A percentile compares a stretch with the other conserved stretches of the same genome.
phyloP scores from a whole-genome alignment of 148 eudicot genomes.

The Rhododendron williamsianum region DNA sequence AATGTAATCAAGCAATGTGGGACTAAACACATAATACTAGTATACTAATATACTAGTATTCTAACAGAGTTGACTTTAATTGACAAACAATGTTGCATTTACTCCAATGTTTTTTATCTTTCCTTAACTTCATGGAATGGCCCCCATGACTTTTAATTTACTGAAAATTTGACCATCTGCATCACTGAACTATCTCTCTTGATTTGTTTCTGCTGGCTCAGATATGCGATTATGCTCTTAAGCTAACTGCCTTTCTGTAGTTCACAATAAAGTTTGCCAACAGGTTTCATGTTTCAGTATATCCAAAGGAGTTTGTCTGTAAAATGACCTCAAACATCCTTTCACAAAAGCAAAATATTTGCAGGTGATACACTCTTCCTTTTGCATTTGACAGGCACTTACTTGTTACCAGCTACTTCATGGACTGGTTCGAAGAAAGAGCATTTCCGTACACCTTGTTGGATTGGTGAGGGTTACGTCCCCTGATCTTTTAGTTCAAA shows the following conservation, averaged over 20 bases:
- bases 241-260: not conserved
- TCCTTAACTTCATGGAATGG: not conserved
- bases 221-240: not conserved
- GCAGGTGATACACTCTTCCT: not conserved
- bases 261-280: not conserved
- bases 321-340: not conserved
- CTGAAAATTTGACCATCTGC: not conserved
- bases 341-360: not conserved
- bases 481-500: not conserved
- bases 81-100: not conserved
- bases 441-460: constrained; percentile 59
- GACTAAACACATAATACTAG: too few relatives aligned
- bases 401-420: constrained; percentile 79
- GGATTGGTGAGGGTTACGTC: constrained; percentile 51
- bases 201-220: not conserved
- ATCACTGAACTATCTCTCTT: not conserved
- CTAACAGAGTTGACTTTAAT: not conserved
- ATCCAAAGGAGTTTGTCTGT: not conserved
- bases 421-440: constrained; percentile 75
- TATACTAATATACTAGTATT: too few relatives aligned
- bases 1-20: too few relatives aligned
- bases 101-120: not conserved
- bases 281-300: not conserved
- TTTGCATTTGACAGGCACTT: constrained; percentile 55
- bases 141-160: not conserved